Evolutionary conservation across 257 asterid genomes (phyloP).

Genomic region (Primulina huaijiensis): DNA sequence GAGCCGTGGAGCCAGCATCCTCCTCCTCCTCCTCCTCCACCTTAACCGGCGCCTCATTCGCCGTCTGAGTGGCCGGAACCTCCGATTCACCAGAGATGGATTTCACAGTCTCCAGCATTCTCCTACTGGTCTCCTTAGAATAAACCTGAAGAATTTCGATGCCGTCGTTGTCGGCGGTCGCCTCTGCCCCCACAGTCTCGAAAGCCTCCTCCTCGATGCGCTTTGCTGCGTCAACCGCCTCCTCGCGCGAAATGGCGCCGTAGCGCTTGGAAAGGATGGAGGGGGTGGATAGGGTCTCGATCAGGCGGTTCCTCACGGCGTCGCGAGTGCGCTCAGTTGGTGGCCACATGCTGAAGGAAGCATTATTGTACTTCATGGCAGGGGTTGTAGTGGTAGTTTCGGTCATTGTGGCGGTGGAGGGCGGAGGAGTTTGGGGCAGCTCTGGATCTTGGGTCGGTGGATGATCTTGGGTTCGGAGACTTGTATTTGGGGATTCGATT

Average conservation of each 20-base stretch:
- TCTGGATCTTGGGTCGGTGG: constrained; percentile 13
- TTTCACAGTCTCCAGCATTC: constrained; percentile 74
- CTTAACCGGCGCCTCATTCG: constrained; percentile 29
- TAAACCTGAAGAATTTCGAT: constrained; percentile 75
- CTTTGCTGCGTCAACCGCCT: constrained; percentile 58
- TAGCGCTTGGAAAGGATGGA: constrained; percentile 78
- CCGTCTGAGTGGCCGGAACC: constrained; percentile 23
- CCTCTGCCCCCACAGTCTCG: constrained; percentile 40
- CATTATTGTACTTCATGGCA: constrained; percentile 24
- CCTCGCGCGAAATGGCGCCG: constrained; percentile 69
- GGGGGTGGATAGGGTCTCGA: constrained; percentile 69
- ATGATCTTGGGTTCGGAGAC: constrained; percentile 1
- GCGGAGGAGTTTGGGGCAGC: constrained; percentile 18
- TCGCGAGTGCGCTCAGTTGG: constrained; percentile 89
- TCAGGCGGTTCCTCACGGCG: constrained; percentile 66
- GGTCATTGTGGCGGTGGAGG: constrained; percentile 24
- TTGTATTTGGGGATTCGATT: constrained; percentile 23
- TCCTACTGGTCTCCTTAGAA: constrained; percentile 82
- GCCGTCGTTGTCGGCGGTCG: constrained; percentile 55
- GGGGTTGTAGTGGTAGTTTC: constrained; percentile 1
- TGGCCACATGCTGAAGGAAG: constrained; percentile 87
- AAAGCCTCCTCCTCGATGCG: constrained; percentile 74
- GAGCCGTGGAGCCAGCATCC: constrained; percentile 47
- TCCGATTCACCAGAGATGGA: constrained; percentile 60
- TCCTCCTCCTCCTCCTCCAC: constrained; percentile 44